These are phyloP conservation scores for Adansonia gregorii DNA, from an alignment of 441 rosid species.

Conservation along the genomic window DNA sequence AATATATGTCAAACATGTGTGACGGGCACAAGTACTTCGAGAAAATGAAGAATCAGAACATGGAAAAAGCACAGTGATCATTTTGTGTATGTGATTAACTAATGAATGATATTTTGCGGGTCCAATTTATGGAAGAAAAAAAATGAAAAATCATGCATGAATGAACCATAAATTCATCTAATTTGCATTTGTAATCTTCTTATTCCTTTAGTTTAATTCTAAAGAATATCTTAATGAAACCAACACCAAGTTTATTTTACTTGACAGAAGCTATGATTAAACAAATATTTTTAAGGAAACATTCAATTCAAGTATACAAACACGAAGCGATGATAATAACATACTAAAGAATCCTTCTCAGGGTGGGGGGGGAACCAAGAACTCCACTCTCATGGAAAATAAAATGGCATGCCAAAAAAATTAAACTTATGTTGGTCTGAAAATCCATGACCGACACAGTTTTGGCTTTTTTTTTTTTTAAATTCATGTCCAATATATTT, in stretches of 20 bases:
- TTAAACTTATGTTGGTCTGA: too few relatives aligned
- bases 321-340: not conserved
- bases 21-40: too few relatives aligned
- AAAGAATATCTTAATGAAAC: conserved; percentile 16
- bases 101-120: conserved; percentile 34
- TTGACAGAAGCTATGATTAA: not conserved
- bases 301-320: conserved; percentile 7
- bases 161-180: conserved; percentile 32
- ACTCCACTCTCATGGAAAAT: not conserved
- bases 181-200: conserved; percentile 29
- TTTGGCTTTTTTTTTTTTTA: too few relatives aligned
- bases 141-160: conserved; percentile 36
- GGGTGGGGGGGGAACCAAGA: not conserved
- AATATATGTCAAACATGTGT: too few relatives aligned
- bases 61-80: not conserved
- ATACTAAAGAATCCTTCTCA: not conserved
- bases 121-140: conserved; percentile 25
- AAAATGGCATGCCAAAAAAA: not conserved
- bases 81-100: not conserved
- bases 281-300: not conserved
- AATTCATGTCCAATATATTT: too few relatives aligned
- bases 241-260: not conserved
- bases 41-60: too few relatives aligned
- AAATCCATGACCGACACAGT: too few relatives aligned
- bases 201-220: conserved; percentile 20